phyloP scores from a whole-genome alignment of 23 red algal genomes.

The Gracilariopsis chorda region DNA sequence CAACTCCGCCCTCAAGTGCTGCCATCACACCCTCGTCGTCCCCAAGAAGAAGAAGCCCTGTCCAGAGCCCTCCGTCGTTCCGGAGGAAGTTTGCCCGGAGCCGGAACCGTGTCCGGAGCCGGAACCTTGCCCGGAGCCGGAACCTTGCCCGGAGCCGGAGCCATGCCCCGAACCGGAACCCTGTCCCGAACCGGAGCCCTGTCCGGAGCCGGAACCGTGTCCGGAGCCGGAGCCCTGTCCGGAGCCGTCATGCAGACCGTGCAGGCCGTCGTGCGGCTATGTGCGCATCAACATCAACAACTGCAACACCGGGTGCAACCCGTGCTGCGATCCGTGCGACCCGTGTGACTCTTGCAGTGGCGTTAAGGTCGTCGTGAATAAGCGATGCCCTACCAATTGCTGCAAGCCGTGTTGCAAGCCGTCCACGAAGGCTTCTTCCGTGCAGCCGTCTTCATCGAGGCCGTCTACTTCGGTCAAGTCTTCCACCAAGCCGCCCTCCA shows the following conservation, averaged over 20 bases:
- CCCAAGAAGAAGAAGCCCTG: conserved; percentile 14
- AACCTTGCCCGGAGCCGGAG: conserved; percentile 32
- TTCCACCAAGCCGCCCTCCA: neutral
- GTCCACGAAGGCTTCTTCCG: conserved; percentile 21
- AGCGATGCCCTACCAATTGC: neutral
- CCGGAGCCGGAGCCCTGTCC: conserved; percentile 14
- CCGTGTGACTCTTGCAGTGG: conserved; percentile 16
- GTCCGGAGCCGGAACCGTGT: conserved; percentile 25
- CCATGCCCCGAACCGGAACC: conserved; percentile 28
- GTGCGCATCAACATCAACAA: too few relatives aligned
- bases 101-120: conserved; percentile 19
- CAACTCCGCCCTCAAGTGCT: conserved; percentile 62
- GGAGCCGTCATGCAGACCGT: neutral
- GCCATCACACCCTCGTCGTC: conserved; percentile 56
- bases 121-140: conserved; percentile 1
- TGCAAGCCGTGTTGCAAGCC: neutral
- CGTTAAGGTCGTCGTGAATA: conserved; percentile 6
- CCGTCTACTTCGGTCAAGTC: conserved; percentile 11
- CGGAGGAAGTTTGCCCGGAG: neutral
- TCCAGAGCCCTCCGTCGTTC: neutral
- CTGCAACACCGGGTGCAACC: too few relatives aligned
- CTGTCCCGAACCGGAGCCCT: conserved; percentile 17
- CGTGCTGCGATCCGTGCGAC: neutral
- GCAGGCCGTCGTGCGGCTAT: too few relatives aligned
- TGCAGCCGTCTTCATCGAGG: conserved; percentile 1